Conservation (phyloP, 495 filamentous ascomycete species). For the Aspergillus sclerotioniger region DNA sequence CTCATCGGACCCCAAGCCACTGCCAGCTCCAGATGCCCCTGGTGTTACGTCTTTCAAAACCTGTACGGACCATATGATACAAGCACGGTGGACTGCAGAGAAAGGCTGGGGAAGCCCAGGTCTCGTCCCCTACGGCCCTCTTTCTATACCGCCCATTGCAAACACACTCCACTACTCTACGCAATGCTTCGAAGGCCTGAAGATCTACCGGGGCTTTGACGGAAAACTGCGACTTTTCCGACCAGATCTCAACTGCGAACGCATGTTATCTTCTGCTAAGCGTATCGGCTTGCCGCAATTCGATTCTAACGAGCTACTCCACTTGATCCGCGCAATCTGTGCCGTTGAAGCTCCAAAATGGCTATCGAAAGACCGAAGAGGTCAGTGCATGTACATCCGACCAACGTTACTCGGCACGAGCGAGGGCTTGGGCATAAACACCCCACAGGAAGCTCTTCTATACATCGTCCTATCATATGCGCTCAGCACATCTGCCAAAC, state of each 20-base stretch:
- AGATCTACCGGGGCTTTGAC: conserved; percentile 1
- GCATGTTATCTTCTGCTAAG: conserved; percentile 1
- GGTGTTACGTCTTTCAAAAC: not conserved
- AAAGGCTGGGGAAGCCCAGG: conserved; percentile 8
- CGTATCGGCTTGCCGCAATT: not conserved
- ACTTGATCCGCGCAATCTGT: not conserved
- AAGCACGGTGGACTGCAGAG: not conserved
- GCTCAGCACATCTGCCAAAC: not conserved
- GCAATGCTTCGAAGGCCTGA: conserved; percentile 6
- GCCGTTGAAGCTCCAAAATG: conserved; percentile 6
- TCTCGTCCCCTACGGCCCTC: not conserved
- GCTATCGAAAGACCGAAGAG: not conserved
- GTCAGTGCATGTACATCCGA: conserved; percentile 3
- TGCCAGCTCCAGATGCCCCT: not conserved
- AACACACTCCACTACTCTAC: conserved; percentile 6
- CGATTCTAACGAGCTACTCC: not conserved
- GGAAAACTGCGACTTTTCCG: conserved; percentile 7
- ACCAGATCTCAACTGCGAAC: not conserved
- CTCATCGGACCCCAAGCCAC: not conserved
- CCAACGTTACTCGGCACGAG: not conserved
- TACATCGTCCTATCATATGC: conserved; percentile 1
- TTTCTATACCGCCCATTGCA: not conserved
- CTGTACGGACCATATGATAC: conserved; percentile 8
- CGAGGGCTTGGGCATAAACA: not conserved
- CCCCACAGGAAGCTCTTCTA: not conserved